Conservation (phyloP, 306 rosid species). For the Benincasa hispida region DNA sequence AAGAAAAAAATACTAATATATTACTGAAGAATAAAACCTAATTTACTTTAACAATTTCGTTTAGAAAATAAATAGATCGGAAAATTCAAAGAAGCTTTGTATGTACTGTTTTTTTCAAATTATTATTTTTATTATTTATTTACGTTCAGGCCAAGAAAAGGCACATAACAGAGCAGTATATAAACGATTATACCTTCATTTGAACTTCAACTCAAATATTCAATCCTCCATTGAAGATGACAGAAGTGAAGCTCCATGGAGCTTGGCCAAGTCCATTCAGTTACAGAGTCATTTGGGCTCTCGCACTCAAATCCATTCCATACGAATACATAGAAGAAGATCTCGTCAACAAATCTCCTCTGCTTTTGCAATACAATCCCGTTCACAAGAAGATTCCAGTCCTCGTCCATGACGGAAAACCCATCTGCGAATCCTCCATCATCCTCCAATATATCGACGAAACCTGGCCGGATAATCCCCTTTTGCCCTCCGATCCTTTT, state of each 20-base stretch:
- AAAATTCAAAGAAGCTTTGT: too few relatives aligned
- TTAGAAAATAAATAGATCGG: too few relatives aligned
- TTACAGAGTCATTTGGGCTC: constrained; percentile 36
- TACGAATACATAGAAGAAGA: constrained; percentile 40
- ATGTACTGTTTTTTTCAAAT: too few relatives aligned
- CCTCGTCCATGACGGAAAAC: constrained; percentile 33
- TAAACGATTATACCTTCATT: too few relatives aligned
- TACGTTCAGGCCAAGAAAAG: too few relatives aligned
- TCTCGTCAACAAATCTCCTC: constrained; percentile 19
- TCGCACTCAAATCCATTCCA: constrained; percentile 25
- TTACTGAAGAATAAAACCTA: too few relatives aligned
- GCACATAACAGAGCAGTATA: too few relatives aligned
- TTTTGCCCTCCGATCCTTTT: constrained; percentile 15
- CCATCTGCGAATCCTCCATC: constrained; percentile 29
- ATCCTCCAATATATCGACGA: constrained; percentile 43
- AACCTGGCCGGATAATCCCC: constrained; percentile 16
- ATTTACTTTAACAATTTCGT: too few relatives aligned
- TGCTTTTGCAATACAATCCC: constrained; percentile 33
- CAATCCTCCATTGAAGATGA: too few relatives aligned
- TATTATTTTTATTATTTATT: too few relatives aligned
- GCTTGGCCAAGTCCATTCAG: constrained; percentile 29
- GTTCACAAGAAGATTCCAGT: constrained; percentile 34
- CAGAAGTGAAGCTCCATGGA: constrained; percentile 26
- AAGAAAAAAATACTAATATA: too few relatives aligned
- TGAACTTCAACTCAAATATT: too few relatives aligned